phyloP scores from a whole-genome alignment of 805 yeast species.

The Hermanozyma aechmeae region DNA sequence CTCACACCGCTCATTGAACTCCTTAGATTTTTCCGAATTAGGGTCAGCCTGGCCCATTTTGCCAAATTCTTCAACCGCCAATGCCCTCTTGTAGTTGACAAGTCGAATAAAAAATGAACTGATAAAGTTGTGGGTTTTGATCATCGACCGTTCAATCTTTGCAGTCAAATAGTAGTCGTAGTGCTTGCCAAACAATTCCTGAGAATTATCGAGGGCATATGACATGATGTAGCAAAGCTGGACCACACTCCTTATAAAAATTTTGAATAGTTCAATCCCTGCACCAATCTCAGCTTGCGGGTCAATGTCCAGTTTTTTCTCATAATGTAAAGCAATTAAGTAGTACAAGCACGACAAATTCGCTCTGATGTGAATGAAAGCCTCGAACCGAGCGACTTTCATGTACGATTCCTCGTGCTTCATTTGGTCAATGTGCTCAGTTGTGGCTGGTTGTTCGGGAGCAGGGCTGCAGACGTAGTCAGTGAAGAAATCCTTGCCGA shows the following conservation, averaged over 20 bases:
- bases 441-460: constrained; percentile 3
- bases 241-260: constrained; percentile 30
- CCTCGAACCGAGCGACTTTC: constrained; percentile 25
- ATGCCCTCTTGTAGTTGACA: constrained; percentile 26
- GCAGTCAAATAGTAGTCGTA: constrained; percentile 30
- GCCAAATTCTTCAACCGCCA: constrained; percentile 11
- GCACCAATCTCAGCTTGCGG: constrained; percentile 23
- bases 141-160: constrained; percentile 28
- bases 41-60: constrained; percentile 2
- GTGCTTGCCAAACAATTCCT: constrained; percentile 30
- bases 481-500: constrained; percentile 34
- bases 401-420: constrained; percentile 20
- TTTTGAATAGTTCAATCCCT: constrained; percentile 33
- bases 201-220: constrained; percentile 32
- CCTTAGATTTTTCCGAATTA: constrained; percentile 4
- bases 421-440: constrained; percentile 7
- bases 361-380: constrained; percentile 29
- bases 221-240: constrained; percentile 35
- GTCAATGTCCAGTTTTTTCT: constrained; percentile 18
- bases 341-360: constrained; percentile 32
- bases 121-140: constrained; percentile 29
- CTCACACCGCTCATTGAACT: constrained; percentile 13
- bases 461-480: constrained; percentile 28
- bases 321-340: constrained; percentile 32
- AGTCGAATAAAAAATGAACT: constrained; percentile 30